Evolutionary conservation across 164 flowering plant genomes (phyloP).

Genomic region (Tetrastigma voinierianum): DNA sequence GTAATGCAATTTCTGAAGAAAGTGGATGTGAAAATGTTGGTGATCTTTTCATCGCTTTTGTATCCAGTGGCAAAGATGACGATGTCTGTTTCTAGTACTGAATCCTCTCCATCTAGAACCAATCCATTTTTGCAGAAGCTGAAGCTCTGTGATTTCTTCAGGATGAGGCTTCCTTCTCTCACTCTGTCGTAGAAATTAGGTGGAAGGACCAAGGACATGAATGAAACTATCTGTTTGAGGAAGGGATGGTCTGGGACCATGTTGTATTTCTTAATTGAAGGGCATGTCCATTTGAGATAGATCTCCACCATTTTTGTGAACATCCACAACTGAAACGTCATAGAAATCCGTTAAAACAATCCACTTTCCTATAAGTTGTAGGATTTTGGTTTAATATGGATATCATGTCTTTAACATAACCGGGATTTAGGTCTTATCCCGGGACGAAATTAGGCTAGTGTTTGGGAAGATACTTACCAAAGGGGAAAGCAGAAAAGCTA

Average conservation of each 20-base stretch:
- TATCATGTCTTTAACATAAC: too few relatives aligned
- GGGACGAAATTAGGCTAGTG: too few relatives aligned
- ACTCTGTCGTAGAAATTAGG: constrained; percentile 28
- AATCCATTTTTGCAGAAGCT: constrained; percentile 35
- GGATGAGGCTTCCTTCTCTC: constrained; percentile 35
- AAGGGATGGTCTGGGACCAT: constrained; percentile 38
- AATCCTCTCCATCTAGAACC: constrained; percentile 17
- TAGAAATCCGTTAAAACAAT: too few relatives aligned
- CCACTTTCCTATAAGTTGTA: too few relatives aligned
- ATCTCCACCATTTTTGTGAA: constrained; percentile 32
- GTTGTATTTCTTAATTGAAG: constrained; percentile 30
- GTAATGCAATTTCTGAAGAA: constrained; percentile 28
- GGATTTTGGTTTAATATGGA: too few relatives aligned
- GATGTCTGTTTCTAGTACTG: constrained; percentile 26
- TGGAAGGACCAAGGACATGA: constrained; percentile 27
- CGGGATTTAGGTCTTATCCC: not conserved
- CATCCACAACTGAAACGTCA: constrained; percentile 40
- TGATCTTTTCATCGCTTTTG: constrained; percentile 42
- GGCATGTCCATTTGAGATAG: constrained; percentile 32
- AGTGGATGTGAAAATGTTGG: constrained; percentile 30
- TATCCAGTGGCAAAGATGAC: constrained; percentile 57
- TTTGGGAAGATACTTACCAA: constrained; percentile 23
- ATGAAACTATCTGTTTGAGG: constrained; percentile 26
- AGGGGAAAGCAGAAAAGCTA: constrained; percentile 34
- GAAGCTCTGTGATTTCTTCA: constrained; percentile 32